These are phyloP conservation scores for Tolypocladium tropicale DNA, from an alignment of 2,329 filamentous ascomycete genomes.

Conservation along the genomic window DNA sequence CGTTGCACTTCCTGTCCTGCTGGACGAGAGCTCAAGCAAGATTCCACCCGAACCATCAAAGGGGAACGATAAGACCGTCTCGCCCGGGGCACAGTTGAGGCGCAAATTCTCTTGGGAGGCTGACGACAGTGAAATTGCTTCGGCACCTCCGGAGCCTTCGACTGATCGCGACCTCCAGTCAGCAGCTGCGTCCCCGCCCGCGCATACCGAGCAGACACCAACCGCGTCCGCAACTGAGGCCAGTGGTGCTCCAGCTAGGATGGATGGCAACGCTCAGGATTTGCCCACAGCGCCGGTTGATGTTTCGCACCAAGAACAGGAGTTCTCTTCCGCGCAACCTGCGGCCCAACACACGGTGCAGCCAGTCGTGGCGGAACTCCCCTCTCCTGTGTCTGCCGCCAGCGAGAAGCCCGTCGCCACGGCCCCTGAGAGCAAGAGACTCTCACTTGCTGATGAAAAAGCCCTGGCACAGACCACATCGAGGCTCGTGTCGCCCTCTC, in stretches of 20 bases:
- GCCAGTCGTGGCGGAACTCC: slow-evolving; percentile 23
- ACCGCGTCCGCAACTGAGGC: background rate
- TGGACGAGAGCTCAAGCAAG: background rate
- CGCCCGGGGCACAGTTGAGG: slow-evolving; percentile 7
- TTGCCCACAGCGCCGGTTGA: background rate
- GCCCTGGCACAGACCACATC: slow-evolving; percentile 23
- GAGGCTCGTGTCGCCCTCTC: slow-evolving; percentile 22
- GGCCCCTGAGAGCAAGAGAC: slow-evolving; percentile 13
- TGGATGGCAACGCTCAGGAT: slow-evolving; percentile 2
- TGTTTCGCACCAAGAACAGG: slow-evolving; percentile 9
- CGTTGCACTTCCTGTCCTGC: background rate
- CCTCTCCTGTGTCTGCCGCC: slow-evolving; percentile 31
- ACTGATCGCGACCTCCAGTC: background rate
- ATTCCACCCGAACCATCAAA: background rate
- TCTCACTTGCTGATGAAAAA: slow-evolving; percentile 37
- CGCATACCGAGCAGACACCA: slow-evolving; percentile 2
- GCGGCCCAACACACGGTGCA: background rate
- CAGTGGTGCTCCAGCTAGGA: slow-evolving; percentile 1
- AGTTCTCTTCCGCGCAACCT: background rate
- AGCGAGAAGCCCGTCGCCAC: slow-evolving; percentile 18
- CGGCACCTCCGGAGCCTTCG: background rate
- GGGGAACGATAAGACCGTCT: background rate
- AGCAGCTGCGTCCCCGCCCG: background rate
- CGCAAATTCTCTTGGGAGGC: slow-evolving; percentile 29
- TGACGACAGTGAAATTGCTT: slow-evolving; percentile 6